phyloP scores from a whole-genome alignment of 306 rosid genomes.

The Inga oerstediana region DNA sequence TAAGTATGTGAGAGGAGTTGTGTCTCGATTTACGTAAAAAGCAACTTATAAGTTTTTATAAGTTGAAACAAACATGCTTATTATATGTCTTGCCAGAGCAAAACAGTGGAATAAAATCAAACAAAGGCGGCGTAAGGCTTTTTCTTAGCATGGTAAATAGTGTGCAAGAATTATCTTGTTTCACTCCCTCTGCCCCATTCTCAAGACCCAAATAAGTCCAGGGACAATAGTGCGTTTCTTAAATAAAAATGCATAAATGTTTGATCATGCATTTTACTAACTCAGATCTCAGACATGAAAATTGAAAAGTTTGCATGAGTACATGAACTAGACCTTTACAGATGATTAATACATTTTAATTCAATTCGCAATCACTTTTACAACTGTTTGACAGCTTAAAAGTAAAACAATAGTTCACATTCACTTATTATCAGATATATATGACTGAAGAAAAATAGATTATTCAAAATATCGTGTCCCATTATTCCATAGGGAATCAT shows the following conservation, averaged over 20 bases:
- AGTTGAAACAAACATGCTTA: too few species aligned
- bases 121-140: not conserved
- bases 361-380: not conserved
- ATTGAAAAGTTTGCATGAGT: not conserved
- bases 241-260: not conserved
- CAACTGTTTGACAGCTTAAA: not conserved
- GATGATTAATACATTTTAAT: not conserved
- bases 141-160: not conserved
- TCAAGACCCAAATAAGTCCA: not conserved
- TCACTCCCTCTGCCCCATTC: not conserved
- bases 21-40: too few species aligned
- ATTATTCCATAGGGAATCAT: constrained; percentile 1
- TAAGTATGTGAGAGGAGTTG: too few species aligned
- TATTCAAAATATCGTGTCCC: not conserved
- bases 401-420: not conserved
- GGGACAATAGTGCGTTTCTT: not conserved
- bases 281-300: not conserved
- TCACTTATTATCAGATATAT: not conserved
- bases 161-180: not conserved
- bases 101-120: constrained; percentile 3
- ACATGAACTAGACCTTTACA: not conserved
- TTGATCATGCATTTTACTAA: not conserved
- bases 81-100: not conserved
- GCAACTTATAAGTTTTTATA: too few species aligned
- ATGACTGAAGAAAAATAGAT: constrained; percentile 13